Conservation (phyloP, 1,284 basidiomycete genomes). For the Phenoliferia sp. region DNA sequence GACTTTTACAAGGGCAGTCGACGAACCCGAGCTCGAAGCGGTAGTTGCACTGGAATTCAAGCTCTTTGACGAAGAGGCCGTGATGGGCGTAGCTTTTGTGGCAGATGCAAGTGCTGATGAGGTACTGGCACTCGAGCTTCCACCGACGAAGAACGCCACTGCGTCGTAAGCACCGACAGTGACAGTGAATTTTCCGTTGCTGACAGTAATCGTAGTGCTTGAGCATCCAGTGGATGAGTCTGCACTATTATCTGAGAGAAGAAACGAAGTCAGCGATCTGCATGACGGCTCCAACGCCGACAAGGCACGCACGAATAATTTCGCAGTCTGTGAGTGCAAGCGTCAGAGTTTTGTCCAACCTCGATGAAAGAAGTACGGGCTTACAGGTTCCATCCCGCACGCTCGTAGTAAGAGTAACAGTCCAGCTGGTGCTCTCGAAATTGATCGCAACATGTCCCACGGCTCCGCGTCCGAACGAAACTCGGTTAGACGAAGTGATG, state of each 20-base stretch:
- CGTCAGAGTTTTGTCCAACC: too few species aligned
- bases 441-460: constrained; percentile 62
- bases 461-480: constrained; percentile 11
- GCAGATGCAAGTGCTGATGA: not conserved
- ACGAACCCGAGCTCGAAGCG: constrained; percentile 47
- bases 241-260: constrained; percentile 38
- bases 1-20: too few species aligned
- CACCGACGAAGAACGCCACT: constrained; percentile 53
- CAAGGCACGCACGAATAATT: constrained; percentile 47
- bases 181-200: constrained; percentile 52
- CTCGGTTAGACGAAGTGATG: not conserved
- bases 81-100: not conserved
- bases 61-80: not conserved
- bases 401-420: constrained; percentile 53
- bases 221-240: not conserved
- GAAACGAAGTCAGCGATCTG: not conserved
- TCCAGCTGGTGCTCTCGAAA: constrained; percentile 56
- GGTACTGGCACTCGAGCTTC: not conserved
- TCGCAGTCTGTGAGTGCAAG: constrained; percentile 52
- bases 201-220: constrained; percentile 51
- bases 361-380: not conserved
- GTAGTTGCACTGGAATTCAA: not conserved
- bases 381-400: constrained; percentile 52
- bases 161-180: constrained; percentile 55
- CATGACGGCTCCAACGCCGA: too few species aligned